A percentile compares a stretch with the other conserved stretches of the same genome.
Evolutionary conservation across 306 rosid species (phyloP).

Genomic region (Casuarina cunninghamiana): DNA sequence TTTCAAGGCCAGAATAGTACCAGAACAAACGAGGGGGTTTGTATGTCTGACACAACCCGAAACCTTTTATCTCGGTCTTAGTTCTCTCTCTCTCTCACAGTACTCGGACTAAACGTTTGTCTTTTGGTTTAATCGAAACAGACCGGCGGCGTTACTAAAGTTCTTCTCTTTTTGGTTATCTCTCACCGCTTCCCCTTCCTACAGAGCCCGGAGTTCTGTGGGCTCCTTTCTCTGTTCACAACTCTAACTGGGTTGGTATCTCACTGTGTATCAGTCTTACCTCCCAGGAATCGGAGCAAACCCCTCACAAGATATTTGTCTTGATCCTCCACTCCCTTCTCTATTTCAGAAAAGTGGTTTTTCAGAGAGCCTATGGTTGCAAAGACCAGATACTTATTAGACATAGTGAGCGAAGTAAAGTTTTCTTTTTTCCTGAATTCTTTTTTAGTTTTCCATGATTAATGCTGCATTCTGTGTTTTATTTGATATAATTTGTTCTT

Average conservation of each 20-base stretch:
- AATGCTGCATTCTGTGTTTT: background rate
- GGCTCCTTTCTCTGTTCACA: background rate
- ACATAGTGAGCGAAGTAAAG: background rate
- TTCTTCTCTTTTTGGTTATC: background rate
- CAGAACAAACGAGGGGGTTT: slow-evolving; percentile 16
- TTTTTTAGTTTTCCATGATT: background rate
- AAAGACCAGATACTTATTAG: slow-evolving; percentile 3
- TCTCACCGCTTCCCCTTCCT: background rate
- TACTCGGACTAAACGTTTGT: slow-evolving; percentile 31
- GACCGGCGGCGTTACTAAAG: slow-evolving; percentile 41
- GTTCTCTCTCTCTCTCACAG: slow-evolving; percentile 6
- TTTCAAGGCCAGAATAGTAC: slow-evolving; percentile 29
- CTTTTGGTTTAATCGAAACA: slow-evolving; percentile 24
- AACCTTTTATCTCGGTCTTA: slow-evolving; percentile 26
- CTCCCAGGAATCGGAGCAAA: background rate
- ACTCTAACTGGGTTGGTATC: background rate
- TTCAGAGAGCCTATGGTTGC: background rate
- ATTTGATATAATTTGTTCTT: background rate
- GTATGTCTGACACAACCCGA: slow-evolving; percentile 15
- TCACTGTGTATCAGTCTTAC: background rate
- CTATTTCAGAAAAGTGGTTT: slow-evolving; percentile 12
- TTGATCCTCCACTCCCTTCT: background rate
- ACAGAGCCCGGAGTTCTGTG: background rate
- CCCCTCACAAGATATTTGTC: background rate
- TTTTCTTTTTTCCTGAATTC: background rate